These are phyloP conservation scores for Triticum urartu DNA, from an alignment of 176 grass and related monocot genomes.

Conservation along the genomic window DNA sequence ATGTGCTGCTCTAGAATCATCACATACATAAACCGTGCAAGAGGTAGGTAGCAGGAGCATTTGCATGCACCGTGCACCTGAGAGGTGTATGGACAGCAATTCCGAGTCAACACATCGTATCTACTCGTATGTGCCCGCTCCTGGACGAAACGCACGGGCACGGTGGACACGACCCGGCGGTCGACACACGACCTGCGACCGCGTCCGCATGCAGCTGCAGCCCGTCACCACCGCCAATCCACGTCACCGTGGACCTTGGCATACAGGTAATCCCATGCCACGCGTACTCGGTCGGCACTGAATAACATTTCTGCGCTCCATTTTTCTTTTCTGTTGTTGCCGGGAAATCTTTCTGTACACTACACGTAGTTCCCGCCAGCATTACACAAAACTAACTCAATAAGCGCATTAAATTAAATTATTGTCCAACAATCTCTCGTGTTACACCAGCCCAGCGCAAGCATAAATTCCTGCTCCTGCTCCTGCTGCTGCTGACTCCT, in stretches of 20 bases:
- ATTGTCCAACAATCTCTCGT: not conserved
- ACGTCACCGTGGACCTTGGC: not conserved
- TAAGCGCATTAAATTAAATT: not conserved
- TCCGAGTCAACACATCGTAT: not conserved
- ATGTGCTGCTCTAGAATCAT: too few relatives aligned
- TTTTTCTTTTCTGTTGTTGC: too few relatives aligned
- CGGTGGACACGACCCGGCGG: not conserved
- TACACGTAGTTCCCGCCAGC: not conserved
- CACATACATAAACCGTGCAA: too few relatives aligned
- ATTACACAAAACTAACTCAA: not conserved
- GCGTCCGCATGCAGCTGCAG: not conserved
- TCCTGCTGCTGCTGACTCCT: not conserved
- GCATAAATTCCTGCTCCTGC: not conserved
- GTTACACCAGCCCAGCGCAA: constrained; percentile 6
- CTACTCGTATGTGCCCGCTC: not conserved
- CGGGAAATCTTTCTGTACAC: not conserved
- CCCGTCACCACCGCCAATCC: not conserved
- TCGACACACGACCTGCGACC: not conserved
- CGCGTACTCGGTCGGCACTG: not conserved
- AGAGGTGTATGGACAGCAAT: not conserved
- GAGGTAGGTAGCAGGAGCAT: not conserved
- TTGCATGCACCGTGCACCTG: not conserved
- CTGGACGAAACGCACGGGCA: not conserved
- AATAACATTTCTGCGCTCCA: not conserved
- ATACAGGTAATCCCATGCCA: not conserved